A percentile compares a stretch with the other conserved stretches of the same genome.
phyloP scores from a whole-genome alignment of 495 filamentous ascomycete species.

The Xylaria telfairii region DNA sequence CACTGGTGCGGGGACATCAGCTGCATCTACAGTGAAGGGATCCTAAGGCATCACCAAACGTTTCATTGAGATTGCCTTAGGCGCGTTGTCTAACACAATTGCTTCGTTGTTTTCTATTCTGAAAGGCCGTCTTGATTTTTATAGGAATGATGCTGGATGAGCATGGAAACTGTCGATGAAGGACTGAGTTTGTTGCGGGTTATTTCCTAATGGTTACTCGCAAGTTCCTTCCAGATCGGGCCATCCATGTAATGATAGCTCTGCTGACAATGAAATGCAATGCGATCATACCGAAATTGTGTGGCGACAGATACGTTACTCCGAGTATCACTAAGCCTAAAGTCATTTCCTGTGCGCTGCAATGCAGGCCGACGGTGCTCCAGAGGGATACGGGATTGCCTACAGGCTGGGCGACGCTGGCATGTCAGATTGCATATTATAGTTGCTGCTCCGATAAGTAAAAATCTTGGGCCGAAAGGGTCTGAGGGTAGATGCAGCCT shows the following conservation, averaged over 20 bases:
- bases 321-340: slow-evolving; percentile 10
- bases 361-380: slow-evolving; percentile 13
- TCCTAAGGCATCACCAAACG: not conserved
- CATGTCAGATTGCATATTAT: slow-evolving; percentile 12
- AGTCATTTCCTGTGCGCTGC: not conserved
- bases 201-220: not conserved
- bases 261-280: slow-evolving; percentile 11
- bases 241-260: not conserved
- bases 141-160: not conserved
- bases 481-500: slow-evolving; percentile 25
- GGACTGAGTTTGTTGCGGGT: not conserved
- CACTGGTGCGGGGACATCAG: not conserved
- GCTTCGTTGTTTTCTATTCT: not conserved
- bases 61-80: not conserved
- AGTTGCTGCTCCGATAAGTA: slow-evolving; percentile 15
- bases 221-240: not conserved
- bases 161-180: not conserved
- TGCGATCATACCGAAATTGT: slow-evolving; percentile 7
- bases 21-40: not conserved
- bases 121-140: not conserved
- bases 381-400: slow-evolving; percentile 4
- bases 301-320: slow-evolving; percentile 2
- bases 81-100: not conserved
- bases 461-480: slow-evolving; percentile 18
- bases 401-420: slow-evolving; percentile 6